Percentiles rank a stretch among this genome's conserved stretches.
These are phyloP conservation scores for Ramicandelaber brevisporus DNA, from an alignment of 192 early-diverging fungal genomes.

Conservation along the genomic window DNA sequence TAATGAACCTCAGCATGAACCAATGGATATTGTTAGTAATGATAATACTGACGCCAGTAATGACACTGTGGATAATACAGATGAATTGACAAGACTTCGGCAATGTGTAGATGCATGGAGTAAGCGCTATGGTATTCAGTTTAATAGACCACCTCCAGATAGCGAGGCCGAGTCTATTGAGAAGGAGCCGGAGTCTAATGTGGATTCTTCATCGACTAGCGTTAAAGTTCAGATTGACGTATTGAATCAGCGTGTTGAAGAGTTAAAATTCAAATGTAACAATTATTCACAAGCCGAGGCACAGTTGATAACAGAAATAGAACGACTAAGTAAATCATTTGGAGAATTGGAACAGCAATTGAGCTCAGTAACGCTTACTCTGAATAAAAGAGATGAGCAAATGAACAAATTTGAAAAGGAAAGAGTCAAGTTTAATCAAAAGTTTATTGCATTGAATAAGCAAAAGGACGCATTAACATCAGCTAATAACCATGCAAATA, in stretches of 20 bases:
- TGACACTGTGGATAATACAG: too few relatives aligned
- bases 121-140: too few relatives aligned
- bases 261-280: slow-evolving; percentile 24
- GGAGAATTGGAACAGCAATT: slow-evolving; percentile 64
- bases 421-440: slow-evolving; percentile 65
- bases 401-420: slow-evolving; percentile 55
- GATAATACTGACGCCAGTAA: too few relatives aligned
- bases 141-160: too few relatives aligned
- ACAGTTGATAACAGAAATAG: slow-evolving; percentile 24
- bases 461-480: slow-evolving; percentile 36
- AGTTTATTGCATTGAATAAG: slow-evolving; percentile 41
- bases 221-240: slow-evolving; percentile 12
- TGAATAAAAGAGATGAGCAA: slow-evolving; percentile 51
- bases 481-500: slow-evolving; percentile 33
- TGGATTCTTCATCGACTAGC: too few relatives aligned
- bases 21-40: too few relatives aligned
- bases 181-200: too few relatives aligned
- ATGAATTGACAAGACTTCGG: too few relatives aligned
- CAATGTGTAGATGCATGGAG: too few relatives aligned
- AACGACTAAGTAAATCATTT: slow-evolving; percentile 30
- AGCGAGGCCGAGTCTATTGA: too few relatives aligned
- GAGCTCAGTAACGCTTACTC: slow-evolving; percentile 46
- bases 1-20: too few relatives aligned
- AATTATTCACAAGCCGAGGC: slow-evolving; percentile 20
- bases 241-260: slow-evolving; percentile 19